phyloP scores from a whole-genome alignment of 1,284 basidiomycete species.

The Porphyrellus sp. region DNA sequence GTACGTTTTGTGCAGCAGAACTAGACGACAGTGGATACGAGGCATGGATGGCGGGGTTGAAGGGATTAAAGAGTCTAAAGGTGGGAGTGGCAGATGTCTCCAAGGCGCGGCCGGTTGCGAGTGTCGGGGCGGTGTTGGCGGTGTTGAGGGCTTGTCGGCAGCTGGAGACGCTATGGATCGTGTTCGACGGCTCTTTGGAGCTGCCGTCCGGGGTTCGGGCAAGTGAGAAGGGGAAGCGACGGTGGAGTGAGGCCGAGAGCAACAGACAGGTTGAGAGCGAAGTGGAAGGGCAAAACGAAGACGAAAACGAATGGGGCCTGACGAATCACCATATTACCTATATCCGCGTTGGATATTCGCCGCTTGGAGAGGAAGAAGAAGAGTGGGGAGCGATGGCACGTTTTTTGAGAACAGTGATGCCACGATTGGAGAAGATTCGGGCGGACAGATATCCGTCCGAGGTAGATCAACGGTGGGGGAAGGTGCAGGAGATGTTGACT shows the following conservation, averaged over 20 bases:
- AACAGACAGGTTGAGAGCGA: not conserved
- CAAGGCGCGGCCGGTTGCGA: conserved; percentile 22
- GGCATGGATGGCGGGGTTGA: conserved; percentile 17
- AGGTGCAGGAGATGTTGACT: conserved; percentile 15
- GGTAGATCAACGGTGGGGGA: conserved; percentile 12
- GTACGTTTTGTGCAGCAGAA: conserved; percentile 17
- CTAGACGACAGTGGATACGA: conserved; percentile 21
- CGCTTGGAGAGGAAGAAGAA: conserved; percentile 16
- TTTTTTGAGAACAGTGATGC: conserved; percentile 22
- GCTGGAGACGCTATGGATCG: conserved; percentile 20
- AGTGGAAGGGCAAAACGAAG: not conserved
- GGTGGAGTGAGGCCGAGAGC: not conserved
- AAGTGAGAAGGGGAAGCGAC: conserved; percentile 2
- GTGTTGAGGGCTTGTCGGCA: conserved; percentile 19
- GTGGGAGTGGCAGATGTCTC: conserved; percentile 26
- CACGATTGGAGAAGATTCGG: conserved; percentile 20
- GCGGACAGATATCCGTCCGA: conserved; percentile 18
- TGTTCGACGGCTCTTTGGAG: conserved; percentile 21
- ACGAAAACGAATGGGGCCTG: conserved; percentile 18
- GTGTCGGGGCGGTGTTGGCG: conserved; percentile 19
- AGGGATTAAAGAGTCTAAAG: conserved; percentile 18
- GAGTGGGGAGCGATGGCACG: conserved; percentile 5
- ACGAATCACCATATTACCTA: conserved; percentile 20
- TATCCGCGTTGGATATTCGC: conserved; percentile 22
- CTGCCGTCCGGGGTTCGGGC: not conserved